Percentiles rank a stretch among this genome's conserved stretches.
Evolutionary conservation across 306 rosid genomes (phyloP).

Genomic region (Prosopis cineraria): DNA sequence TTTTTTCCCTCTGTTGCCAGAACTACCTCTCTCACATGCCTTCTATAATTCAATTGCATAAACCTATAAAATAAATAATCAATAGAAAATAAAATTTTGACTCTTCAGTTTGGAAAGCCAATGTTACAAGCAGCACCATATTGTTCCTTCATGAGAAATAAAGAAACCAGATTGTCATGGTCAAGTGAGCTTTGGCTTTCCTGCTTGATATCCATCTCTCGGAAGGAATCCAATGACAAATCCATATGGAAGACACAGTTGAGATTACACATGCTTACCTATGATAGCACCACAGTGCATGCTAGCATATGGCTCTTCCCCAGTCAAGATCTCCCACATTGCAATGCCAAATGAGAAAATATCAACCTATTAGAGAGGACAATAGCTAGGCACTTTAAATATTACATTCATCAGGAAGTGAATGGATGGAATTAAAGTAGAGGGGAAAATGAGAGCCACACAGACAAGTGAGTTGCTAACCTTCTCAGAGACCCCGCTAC

Average conservation of each 20-base stretch:
- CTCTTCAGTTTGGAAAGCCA: not conserved
- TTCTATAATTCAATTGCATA: not conserved
- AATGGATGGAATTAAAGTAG: slow-evolving; percentile 1
- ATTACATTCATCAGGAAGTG: slow-evolving; percentile 15
- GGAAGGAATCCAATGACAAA: not conserved
- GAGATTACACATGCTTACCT: slow-evolving; percentile 44
- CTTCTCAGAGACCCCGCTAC: slow-evolving; percentile 89
- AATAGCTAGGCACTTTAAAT: slow-evolving; percentile 12
- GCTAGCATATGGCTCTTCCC: slow-evolving; percentile 92
- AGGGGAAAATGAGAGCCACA: not conserved
- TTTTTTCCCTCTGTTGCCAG: not conserved
- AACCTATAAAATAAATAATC: no score
- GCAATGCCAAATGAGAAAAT: slow-evolving; percentile 88
- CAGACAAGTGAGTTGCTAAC: slow-evolving; percentile 44
- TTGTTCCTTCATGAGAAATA: not conserved
- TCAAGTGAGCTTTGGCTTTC: slow-evolving; percentile 1
- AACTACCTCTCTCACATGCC: not conserved
- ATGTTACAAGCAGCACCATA: not conserved
- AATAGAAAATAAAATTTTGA: no score
- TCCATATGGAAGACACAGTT: not conserved
- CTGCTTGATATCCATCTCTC: slow-evolving; percentile 8
- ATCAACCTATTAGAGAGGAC: slow-evolving; percentile 65
- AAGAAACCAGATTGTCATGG: not conserved
- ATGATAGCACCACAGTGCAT: slow-evolving; percentile 97
- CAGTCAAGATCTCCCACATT: slow-evolving; percentile 96